phyloP scores from a whole-genome alignment of 2,329 filamentous ascomycete genomes.

The Didymella exigua region DNA sequence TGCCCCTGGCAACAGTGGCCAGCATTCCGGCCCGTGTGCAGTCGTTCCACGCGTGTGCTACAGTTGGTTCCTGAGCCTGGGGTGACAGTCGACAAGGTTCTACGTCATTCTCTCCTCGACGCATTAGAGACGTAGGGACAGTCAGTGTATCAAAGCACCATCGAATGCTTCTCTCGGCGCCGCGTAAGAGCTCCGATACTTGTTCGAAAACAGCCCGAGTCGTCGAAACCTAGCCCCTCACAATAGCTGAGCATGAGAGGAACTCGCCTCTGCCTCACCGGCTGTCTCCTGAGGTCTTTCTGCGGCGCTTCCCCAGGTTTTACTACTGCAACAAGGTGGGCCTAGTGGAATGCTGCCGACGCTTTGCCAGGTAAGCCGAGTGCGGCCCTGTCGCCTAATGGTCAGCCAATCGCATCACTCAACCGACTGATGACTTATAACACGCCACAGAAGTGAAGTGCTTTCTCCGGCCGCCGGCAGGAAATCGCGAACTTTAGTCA shows the following conservation, averaged over 20 bases:
- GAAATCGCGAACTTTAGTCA: conserved; percentile 15
- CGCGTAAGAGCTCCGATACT: neutral
- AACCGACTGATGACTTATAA: conserved; percentile 6
- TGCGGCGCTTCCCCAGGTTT: conserved; percentile 19
- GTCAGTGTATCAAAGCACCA: neutral
- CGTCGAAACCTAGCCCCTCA: neutral
- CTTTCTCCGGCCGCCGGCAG: conserved; percentile 19
- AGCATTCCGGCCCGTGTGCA: conserved; percentile 5
- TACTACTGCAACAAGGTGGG: conserved; percentile 14
- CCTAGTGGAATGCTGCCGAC: conserved; percentile 9
- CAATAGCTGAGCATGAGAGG: conserved; percentile 2
- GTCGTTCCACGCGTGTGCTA: neutral
- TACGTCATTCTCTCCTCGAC: conserved; percentile 8
- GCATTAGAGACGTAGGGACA: neutral
- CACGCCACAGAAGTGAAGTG: conserved; percentile 12
- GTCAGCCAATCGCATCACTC: conserved; percentile 6
- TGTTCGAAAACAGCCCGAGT: neutral
- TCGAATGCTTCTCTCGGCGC: neutral
- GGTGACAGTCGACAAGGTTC: neutral
- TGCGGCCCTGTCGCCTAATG: conserved; percentile 6
- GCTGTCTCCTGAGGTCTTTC: conserved; percentile 7
- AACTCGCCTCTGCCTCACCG: neutral
- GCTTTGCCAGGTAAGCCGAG: conserved; percentile 5
- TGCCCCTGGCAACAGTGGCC: conserved; percentile 1
- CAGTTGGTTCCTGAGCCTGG: conserved; percentile 2